These are phyloP conservation scores for Globisporangium sylvaticum DNA, from an alignment of 352 stramenopile species.

Conservation along the genomic window DNA sequence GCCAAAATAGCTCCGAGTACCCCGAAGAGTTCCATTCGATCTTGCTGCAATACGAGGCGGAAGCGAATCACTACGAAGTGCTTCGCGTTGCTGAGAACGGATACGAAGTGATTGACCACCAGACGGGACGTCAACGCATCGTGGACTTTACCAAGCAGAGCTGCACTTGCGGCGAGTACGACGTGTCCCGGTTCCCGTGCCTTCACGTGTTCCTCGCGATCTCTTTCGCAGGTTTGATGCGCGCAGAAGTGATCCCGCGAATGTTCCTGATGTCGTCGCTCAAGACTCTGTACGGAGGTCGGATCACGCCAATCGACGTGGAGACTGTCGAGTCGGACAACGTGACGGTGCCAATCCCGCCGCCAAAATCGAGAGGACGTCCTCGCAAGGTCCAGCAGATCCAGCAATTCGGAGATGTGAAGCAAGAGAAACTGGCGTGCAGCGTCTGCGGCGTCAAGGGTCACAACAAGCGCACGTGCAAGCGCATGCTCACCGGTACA, in stretches of 20 bases:
- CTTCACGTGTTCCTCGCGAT: slow-evolving; percentile 76
- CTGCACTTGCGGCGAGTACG: slow-evolving; percentile 76
- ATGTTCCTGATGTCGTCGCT: slow-evolving; percentile 81
- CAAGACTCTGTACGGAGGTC: slow-evolving; percentile 63
- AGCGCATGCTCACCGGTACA: slow-evolving; percentile 25
- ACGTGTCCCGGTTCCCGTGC: slow-evolving; percentile 67
- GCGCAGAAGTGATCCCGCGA: slow-evolving; percentile 66
- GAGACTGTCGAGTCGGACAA: slow-evolving; percentile 57
- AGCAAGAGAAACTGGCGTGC: slow-evolving; percentile 73
- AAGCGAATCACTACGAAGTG: slow-evolving; percentile 56
- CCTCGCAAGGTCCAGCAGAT: slow-evolving; percentile 81
- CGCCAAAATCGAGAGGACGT: slow-evolving; percentile 52
- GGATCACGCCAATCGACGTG: slow-evolving; percentile 79
- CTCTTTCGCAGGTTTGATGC: slow-evolving; percentile 55
- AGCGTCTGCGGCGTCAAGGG: slow-evolving; percentile 79
- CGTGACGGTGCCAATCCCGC: slow-evolving; percentile 49
- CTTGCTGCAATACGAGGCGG: slow-evolving; percentile 56
- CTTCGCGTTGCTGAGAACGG: slow-evolving; percentile 63
- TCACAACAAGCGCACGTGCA: slow-evolving; percentile 85
- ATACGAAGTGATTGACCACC: slow-evolving; percentile 74
- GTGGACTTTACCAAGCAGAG: slow-evolving; percentile 74
- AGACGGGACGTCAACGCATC: slow-evolving; percentile 57
- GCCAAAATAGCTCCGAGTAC: slow-evolving; percentile 70
- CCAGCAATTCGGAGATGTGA: slow-evolving; percentile 61
- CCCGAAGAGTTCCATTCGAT: slow-evolving; percentile 68